A percentile compares a stretch with the other conserved stretches of the same genome.
Conservation (phyloP, 495 filamentous ascomycete genomes). For the Hypoxylon fuscum region DNA sequence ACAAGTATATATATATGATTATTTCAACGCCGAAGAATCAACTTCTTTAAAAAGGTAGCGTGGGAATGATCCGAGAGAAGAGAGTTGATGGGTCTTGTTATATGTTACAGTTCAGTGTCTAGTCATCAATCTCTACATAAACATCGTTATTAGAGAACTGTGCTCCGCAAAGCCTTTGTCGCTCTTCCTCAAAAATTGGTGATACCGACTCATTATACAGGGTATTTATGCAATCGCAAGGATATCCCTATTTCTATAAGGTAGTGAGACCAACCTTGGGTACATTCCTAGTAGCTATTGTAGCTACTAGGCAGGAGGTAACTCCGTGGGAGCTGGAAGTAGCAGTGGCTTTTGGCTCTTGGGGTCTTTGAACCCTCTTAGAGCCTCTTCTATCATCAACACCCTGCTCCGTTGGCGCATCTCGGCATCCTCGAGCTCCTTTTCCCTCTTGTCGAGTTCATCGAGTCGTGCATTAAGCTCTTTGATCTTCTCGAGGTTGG, state of each 20-base stretch:
- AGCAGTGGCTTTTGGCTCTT: slow-evolving; percentile 59
- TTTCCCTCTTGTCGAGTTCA: slow-evolving; percentile 66
- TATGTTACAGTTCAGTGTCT: neutral
- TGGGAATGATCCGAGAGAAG: too few relatives aligned
- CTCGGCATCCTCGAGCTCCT: slow-evolving; percentile 71
- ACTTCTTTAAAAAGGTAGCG: too few relatives aligned
- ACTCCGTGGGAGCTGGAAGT: slow-evolving; percentile 36
- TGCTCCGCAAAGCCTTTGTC: slow-evolving; percentile 4
- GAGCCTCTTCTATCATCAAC: slow-evolving; percentile 72
- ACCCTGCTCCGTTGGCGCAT: slow-evolving; percentile 65
- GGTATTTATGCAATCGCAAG: slow-evolving; percentile 12
- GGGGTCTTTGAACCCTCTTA: slow-evolving; percentile 66
- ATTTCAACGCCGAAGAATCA: too few relatives aligned
- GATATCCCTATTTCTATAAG: neutral
- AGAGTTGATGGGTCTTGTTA: slow-evolving; percentile 13
- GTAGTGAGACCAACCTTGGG: neutral
- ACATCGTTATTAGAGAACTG: neutral
- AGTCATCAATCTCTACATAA: neutral
- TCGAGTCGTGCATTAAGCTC: slow-evolving; percentile 74
- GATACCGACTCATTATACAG: slow-evolving; percentile 5
- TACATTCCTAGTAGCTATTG: neutral
- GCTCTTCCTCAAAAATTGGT: neutral
- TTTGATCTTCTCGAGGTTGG: slow-evolving; percentile 69
- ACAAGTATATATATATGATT: too few relatives aligned
- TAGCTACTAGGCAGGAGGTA: slow-evolving; percentile 7